A percentile compares a stretch with the other conserved stretches of the same genome.
phyloP scores from a whole-genome alignment of 2,329 filamentous ascomycete species.

The Chaetomium olivaceum region DNA sequence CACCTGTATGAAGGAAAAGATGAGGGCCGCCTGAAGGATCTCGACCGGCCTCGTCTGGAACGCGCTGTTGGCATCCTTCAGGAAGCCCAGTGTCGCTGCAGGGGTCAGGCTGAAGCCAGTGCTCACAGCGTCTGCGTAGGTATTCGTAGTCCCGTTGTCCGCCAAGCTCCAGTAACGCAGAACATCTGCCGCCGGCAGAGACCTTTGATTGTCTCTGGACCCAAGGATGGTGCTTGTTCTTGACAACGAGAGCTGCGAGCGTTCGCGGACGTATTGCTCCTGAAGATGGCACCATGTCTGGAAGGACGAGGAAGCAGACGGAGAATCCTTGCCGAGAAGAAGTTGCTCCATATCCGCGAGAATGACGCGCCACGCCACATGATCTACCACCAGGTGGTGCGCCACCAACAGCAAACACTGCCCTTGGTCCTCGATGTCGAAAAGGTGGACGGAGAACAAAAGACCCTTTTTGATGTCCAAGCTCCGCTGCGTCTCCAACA shows the following conservation, averaged over 20 bases:
- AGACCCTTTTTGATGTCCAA: neutral
- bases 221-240: neutral
- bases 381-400: slow-evolving; percentile 1
- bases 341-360: neutral
- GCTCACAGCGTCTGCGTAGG: neutral
- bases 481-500: slow-evolving; percentile 1
- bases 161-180: neutral
- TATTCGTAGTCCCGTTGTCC: neutral
- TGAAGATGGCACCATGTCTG: neutral
- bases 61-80: neutral
- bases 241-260: neutral
- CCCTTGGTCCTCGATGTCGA: neutral
- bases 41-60: neutral
- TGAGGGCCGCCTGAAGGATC: neutral
- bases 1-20: neutral
- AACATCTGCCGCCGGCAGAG: neutral
- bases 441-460: slow-evolving; percentile 1
- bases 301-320: neutral
- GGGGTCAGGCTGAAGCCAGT: neutral
- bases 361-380: slow-evolving; percentile 1
- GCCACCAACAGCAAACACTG: neutral
- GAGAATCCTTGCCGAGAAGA: neutral
- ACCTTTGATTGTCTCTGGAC: neutral
- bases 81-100: neutral
- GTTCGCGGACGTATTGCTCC: neutral